Percentiles rank a stretch among this genome's conserved stretches.
Evolutionary conservation across 768 basidiomycete species (phyloP).

Genomic region (Boletus reticuloceps): DNA sequence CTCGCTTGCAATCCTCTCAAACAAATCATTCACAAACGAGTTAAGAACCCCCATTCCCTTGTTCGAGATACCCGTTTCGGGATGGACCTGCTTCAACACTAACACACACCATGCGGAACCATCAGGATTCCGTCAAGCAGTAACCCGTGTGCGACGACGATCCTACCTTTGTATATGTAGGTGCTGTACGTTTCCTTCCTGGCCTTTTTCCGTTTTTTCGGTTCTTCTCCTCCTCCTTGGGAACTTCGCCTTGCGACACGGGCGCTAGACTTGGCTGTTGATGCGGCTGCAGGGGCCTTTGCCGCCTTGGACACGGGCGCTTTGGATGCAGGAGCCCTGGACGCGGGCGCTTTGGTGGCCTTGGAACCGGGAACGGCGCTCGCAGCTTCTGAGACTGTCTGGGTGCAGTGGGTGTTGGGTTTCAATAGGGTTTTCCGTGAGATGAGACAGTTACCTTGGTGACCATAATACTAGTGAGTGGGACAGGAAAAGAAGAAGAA

Average conservation of each 20-base stretch:
- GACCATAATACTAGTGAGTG: background rate
- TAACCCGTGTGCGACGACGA: background rate
- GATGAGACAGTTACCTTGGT: background rate
- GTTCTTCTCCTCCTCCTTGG: conserved; percentile 32
- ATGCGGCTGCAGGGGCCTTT: conserved; percentile 48
- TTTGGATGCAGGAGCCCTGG: too few species aligned
- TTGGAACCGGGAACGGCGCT: conserved; percentile 30
- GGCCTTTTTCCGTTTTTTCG: conserved; percentile 55
- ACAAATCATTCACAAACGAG: conserved; percentile 64
- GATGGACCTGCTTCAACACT: conserved; percentile 72
- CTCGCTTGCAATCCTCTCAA: conserved; percentile 55
- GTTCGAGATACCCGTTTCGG: conserved; percentile 73
- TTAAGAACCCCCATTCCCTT: conserved; percentile 59
- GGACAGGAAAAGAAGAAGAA: background rate
- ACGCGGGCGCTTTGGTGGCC: conserved; percentile 19
- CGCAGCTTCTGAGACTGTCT: background rate
- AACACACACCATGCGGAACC: too few species aligned
- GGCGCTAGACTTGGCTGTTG: conserved; percentile 32
- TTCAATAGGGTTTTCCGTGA: background rate
- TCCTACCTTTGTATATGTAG: conserved; percentile 61
- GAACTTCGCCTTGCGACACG: conserved; percentile 12
- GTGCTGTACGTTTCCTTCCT: conserved; percentile 60
- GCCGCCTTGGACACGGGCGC: conserved; percentile 42
- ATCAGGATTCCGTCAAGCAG: background rate
- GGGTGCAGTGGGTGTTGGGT: too few species aligned